A percentile compares a stretch with the other conserved stretches of the same genome.
phyloP scores from a whole-genome alignment of 2,329 filamentous ascomycete species.

The Penicillium sp. region DNA sequence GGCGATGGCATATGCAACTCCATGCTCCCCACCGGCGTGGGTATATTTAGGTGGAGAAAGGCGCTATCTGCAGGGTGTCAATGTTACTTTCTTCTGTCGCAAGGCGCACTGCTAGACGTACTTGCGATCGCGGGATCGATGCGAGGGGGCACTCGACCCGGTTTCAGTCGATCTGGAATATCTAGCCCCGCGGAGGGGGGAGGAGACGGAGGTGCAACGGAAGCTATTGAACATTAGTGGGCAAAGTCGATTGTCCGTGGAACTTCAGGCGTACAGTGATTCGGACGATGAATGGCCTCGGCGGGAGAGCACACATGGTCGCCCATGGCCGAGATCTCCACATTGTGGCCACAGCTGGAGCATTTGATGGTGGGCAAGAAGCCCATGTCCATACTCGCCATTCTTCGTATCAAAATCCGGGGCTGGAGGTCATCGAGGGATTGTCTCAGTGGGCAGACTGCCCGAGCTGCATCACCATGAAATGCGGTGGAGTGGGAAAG shows the following conservation, averaged over 20 bases:
- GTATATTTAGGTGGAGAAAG: constrained; percentile 53
- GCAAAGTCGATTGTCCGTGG: background rate
- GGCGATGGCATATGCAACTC: constrained; percentile 65
- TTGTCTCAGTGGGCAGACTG: constrained; percentile 9
- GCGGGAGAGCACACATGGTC: constrained; percentile 69
- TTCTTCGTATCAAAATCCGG: constrained; percentile 16
- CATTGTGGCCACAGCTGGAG: constrained; percentile 72
- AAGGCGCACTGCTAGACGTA: constrained; percentile 38
- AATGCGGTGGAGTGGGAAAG: background rate
- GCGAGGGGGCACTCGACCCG: constrained; percentile 50
- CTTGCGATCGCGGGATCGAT: constrained; percentile 60
- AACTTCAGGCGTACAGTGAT: constrained; percentile 35
- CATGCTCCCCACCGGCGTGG: constrained; percentile 63
- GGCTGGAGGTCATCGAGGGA: constrained; percentile 10
- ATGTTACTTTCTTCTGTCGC: background rate
- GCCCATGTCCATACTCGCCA: constrained; percentile 55
- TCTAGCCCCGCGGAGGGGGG: constrained; percentile 28
- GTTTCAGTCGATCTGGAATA: constrained; percentile 33
- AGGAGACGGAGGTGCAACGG: constrained; percentile 25
- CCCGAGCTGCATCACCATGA: constrained; percentile 10
- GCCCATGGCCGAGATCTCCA: constrained; percentile 82
- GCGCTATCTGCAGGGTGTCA: constrained; percentile 35
- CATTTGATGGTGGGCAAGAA: constrained; percentile 85
- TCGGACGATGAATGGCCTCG: constrained; percentile 4
- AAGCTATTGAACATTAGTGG: constrained; percentile 2